Conservation (phyloP, 176 grass and related monocot genomes). For the Neostapfia colusana region DNA sequence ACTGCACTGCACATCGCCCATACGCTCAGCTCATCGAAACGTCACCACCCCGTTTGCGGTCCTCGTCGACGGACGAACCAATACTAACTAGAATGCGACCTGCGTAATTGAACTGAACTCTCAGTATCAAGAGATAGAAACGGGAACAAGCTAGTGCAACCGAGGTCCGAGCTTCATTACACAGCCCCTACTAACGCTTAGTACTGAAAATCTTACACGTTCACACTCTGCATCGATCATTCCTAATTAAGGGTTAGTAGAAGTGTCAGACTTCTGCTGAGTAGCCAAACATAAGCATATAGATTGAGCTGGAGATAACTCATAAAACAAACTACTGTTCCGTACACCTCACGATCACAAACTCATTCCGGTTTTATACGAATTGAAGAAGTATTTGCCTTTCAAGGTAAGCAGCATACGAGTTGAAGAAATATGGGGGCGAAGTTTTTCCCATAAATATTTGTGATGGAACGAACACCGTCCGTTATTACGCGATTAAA, state of each 20-base stretch:
- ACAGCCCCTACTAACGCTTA: too few relatives aligned
- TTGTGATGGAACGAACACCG: constrained; percentile 24
- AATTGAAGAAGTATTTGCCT: constrained; percentile 31
- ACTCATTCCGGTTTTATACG: neutral
- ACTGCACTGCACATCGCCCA: too few relatives aligned
- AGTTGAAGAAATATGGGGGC: constrained; percentile 27
- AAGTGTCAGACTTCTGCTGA: neutral
- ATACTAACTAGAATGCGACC: neutral
- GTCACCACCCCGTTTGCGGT: too few relatives aligned
- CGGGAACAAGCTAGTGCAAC: neutral
- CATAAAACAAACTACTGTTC: neutral
- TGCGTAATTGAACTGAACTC: neutral
- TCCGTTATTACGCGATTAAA: constrained; percentile 33
- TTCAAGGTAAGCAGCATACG: constrained; percentile 1
- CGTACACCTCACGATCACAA: neutral
- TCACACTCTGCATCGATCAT: neutral
- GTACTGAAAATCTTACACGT: neutral
- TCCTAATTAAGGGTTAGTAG: neutral
- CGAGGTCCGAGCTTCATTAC: neutral
- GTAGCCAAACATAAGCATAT: neutral
- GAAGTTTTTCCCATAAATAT: constrained; percentile 41
- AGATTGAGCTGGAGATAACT: neutral
- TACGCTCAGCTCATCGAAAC: too few relatives aligned
- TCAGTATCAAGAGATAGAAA: constrained; percentile 9
- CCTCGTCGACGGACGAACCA: neutral